Conservation (phyloP, 2,329 filamentous ascomycete species). For the Ceratocystiopsis sp. region DNA sequence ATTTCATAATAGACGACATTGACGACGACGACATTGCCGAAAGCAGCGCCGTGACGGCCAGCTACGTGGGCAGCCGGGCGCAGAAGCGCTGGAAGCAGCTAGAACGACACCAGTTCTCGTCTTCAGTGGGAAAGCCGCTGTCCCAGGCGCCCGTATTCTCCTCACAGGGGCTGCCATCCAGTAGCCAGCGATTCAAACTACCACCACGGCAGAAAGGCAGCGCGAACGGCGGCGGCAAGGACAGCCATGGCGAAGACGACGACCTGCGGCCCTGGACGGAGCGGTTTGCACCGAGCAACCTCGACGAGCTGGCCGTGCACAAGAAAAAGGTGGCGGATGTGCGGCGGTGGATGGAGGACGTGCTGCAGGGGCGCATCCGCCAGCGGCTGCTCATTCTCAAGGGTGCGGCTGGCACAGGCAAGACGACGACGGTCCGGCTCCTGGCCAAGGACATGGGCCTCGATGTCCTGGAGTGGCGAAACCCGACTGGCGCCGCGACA, state of each 20-base stretch:
- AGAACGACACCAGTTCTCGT: neutral
- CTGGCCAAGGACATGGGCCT: conserved; percentile 62
- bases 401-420: conserved; percentile 79
- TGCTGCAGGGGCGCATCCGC: conserved; percentile 44
- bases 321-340: conserved; percentile 89
- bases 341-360: conserved; percentile 61
- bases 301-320: conserved; percentile 83
- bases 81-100: conserved; percentile 29
- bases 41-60: conserved; percentile 31
- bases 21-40: conserved; percentile 36
- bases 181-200: conserved; percentile 35
- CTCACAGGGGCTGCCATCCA: conserved; percentile 2
- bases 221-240: neutral
- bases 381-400: conserved; percentile 73
- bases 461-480: conserved; percentile 79
- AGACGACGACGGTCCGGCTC: conserved; percentile 71
- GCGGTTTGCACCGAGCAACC: conserved; percentile 53
- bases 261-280: conserved; percentile 75
- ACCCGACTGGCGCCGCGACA: conserved; percentile 40
- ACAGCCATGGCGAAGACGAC: conserved; percentile 18
- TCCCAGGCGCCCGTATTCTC: too few species aligned
- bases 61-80: conserved; percentile 38
- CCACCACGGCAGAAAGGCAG: conserved; percentile 17
- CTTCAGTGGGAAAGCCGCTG: neutral
- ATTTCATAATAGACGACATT: conserved; percentile 7